Conservation (phyloP, 2,329 filamentous ascomycete species). For the Arachnomyces sp. region DNA sequence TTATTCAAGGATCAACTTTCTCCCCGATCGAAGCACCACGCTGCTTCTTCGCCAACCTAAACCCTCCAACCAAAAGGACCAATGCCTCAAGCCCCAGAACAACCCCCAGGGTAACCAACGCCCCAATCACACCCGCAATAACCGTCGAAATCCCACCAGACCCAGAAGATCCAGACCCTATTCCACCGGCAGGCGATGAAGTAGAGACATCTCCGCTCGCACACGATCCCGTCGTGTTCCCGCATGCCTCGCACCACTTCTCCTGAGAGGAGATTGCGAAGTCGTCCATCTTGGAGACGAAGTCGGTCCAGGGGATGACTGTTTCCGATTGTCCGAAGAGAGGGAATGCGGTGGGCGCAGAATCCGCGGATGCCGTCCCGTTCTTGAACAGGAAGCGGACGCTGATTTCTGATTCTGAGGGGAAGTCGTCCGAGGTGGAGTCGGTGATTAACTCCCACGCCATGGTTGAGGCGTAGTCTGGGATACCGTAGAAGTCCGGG, state of each 20-base stretch:
- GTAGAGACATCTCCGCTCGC: conserved; percentile 32
- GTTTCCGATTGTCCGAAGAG: conserved; percentile 50
- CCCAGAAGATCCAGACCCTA: conserved; percentile 14
- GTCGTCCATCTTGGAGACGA: conserved; percentile 53
- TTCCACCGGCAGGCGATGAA: conserved; percentile 15
- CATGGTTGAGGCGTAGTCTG: conserved; percentile 79
- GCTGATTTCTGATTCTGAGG: conserved; percentile 41
- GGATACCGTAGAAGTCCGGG: conserved; percentile 62
- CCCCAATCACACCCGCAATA: conserved; percentile 74
- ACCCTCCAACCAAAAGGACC: conserved; percentile 47
- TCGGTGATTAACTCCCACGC: conserved; percentile 64
- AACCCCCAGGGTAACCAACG: conserved; percentile 58
- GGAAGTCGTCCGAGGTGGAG: conserved; percentile 31
- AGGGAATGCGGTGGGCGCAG: conserved; percentile 45
- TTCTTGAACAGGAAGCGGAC: conserved; percentile 58
- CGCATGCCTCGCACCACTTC: conserved; percentile 68
- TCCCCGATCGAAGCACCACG: too few species aligned
- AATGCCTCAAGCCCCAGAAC: conserved; percentile 50
- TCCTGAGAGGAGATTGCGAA: conserved; percentile 58
- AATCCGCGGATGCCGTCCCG: conserved; percentile 37
- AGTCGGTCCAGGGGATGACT: conserved; percentile 59
- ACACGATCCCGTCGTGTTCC: conserved; percentile 61
- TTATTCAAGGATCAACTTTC: too few species aligned
- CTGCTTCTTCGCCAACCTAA: conserved; percentile 50
- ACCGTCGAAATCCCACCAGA: conserved; percentile 52